Percentiles rank a stretch among this genome's conserved stretches.
phyloP scores from a whole-genome alignment of 1,139 yeast species.

The Scheffersomyces segobiensis region DNA sequence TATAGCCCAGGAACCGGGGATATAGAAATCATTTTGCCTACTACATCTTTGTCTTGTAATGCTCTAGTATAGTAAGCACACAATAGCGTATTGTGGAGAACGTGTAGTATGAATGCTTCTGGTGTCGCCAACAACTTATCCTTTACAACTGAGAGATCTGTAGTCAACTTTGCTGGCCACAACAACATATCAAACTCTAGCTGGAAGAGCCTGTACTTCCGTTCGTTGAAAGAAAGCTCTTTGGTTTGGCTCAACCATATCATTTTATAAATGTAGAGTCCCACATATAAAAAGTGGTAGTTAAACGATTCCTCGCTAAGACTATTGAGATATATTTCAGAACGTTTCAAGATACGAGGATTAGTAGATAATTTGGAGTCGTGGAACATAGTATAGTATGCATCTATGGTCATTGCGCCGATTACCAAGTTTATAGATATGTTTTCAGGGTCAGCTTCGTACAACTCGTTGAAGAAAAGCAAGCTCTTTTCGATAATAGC shows the following conservation, averaged over 20 bases:
- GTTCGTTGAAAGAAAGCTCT: conserved; percentile 7
- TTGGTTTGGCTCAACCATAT: conserved; percentile 15
- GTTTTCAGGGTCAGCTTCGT: conserved; percentile 1
- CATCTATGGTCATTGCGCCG: conserved; percentile 21
- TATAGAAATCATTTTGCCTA: conserved; percentile 18
- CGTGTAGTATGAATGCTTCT: conserved; percentile 21
- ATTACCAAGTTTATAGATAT: conserved; percentile 14
- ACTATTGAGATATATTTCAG: conserved; percentile 5
- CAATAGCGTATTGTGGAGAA: conserved; percentile 21
- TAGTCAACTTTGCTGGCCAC: conserved; percentile 24
- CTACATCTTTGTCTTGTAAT: conserved; percentile 9
- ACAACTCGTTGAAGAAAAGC: conserved; percentile 12
- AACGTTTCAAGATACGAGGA: conserved; percentile 2
- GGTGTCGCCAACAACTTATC: conserved; percentile 22
- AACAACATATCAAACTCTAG: conserved; percentile 24
- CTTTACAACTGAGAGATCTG: conserved; percentile 18
- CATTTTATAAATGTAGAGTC: conserved; percentile 15
- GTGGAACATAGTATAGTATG: conserved; percentile 16
- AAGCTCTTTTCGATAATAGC: conserved; percentile 9
- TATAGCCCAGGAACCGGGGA: conserved; percentile 24
- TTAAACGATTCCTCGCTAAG: conserved; percentile 15
- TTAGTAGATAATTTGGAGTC: conserved; percentile 12
- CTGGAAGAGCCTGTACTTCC: conserved; percentile 13
- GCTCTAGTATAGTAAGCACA: conserved; percentile 17
- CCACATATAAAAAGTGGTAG: conserved; percentile 17